A percentile compares a stretch with the other conserved stretches of the same genome.
Evolutionary conservation across 2,329 filamentous ascomycete species (phyloP).

Genomic region (Monascus ruber): DNA sequence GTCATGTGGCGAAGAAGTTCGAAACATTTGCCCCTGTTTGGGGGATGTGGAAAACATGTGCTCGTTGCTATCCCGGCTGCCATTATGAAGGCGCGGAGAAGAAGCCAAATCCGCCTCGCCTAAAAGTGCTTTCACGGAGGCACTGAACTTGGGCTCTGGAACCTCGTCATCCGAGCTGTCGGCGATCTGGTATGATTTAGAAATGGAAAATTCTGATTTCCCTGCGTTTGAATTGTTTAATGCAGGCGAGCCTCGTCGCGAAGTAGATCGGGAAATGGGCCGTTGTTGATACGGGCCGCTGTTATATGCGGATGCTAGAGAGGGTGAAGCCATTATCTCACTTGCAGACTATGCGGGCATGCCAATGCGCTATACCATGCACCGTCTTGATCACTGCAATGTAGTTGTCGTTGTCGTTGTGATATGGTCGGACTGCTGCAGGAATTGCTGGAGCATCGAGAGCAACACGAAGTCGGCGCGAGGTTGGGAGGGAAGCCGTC

Average conservation of each 20-base stretch:
- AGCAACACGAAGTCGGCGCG: too few relatives aligned
- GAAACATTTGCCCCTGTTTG: slow-evolving; percentile 22
- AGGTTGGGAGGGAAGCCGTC: background rate
- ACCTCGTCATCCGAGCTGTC: slow-evolving; percentile 95
- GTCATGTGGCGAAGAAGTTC: slow-evolving; percentile 25
- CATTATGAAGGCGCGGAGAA: slow-evolving; percentile 32
- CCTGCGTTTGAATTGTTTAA: slow-evolving; percentile 9
- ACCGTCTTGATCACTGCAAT: background rate
- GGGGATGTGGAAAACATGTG: slow-evolving; percentile 14
- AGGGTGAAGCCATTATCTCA: slow-evolving; percentile 24
- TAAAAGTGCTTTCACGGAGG: slow-evolving; percentile 77
- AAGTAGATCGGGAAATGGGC: slow-evolving; percentile 21
- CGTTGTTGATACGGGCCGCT: slow-evolving; percentile 23
- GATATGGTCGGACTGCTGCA: too few relatives aligned
- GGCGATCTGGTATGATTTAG: slow-evolving; percentile 40
- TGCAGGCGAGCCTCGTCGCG: slow-evolving; percentile 22
- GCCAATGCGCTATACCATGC: too few relatives aligned
- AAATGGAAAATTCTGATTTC: slow-evolving; percentile 10
- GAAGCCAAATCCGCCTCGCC: slow-evolving; percentile 41
- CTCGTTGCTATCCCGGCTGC: slow-evolving; percentile 12
- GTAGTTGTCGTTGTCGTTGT: background rate
- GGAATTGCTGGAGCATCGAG: too few relatives aligned
- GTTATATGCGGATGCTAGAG: slow-evolving; percentile 24
- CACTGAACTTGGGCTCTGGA: slow-evolving; percentile 81
- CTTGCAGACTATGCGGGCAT: background rate